These are phyloP conservation scores for Amanita rubescens DNA, from an alignment of 768 basidiomycete genomes.

Conservation along the genomic window DNA sequence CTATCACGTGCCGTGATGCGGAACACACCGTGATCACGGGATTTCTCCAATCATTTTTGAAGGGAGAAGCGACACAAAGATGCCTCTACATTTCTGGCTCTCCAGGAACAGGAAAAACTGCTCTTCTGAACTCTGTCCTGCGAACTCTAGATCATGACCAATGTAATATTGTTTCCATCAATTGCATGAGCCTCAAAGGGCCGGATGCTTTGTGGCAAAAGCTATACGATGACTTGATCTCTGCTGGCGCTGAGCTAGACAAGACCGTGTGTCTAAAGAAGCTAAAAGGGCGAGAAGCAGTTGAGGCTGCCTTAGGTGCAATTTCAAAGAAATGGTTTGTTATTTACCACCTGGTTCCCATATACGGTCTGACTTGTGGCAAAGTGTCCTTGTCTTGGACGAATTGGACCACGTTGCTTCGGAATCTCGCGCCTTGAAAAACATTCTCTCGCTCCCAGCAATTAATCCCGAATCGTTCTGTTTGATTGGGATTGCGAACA, in stretches of 20 bases:
- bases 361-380: slow-evolving; percentile 12
- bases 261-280: slow-evolving; percentile 31
- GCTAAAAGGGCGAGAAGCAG: slow-evolving; percentile 38
- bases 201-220: slow-evolving; percentile 68
- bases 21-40: slow-evolving; percentile 52
- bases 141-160: slow-evolving; percentile 32
- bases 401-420: slow-evolving; percentile 80
- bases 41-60: slow-evolving; percentile 54
- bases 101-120: slow-evolving; percentile 91
- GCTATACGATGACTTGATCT: slow-evolving; percentile 37
- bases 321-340: slow-evolving; percentile 48
- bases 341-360: neutral
- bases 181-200: slow-evolving; percentile 72
- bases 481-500: slow-evolving; percentile 83
- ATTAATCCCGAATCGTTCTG: slow-evolving; percentile 46
- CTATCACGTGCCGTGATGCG: slow-evolving; percentile 59
- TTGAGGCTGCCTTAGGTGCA: slow-evolving; percentile 38
- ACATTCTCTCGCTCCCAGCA: slow-evolving; percentile 64
- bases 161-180: slow-evolving; percentile 47
- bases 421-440: slow-evolving; percentile 46
- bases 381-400: slow-evolving; percentile 73
- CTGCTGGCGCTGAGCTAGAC: slow-evolving; percentile 26
- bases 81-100: slow-evolving; percentile 87
- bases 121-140: slow-evolving; percentile 65
- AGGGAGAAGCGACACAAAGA: slow-evolving; percentile 25